phyloP scores from a whole-genome alignment of 352 stramenopile genomes.

The Globisporangium megalacanthum region DNA sequence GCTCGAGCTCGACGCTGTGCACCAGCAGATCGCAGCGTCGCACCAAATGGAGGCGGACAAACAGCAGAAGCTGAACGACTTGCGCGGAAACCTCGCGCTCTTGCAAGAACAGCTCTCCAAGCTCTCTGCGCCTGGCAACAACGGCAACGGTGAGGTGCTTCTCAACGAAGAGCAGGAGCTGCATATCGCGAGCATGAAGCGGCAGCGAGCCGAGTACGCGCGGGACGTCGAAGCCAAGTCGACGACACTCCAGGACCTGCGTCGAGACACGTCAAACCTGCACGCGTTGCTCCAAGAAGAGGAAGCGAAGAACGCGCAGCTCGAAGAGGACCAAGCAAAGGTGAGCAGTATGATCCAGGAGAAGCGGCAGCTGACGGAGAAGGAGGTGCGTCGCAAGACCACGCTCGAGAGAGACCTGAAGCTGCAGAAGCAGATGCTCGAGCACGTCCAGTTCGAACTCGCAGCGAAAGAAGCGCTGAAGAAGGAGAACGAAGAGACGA shows the following conservation, averaged over 20 bases:
- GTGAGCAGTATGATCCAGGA: slow-evolving; percentile 43
- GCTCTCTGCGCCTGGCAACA: slow-evolving; percentile 34
- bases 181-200: slow-evolving; percentile 64
- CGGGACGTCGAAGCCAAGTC: slow-evolving; percentile 69
- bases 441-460: slow-evolving; percentile 38
- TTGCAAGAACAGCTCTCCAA: slow-evolving; percentile 62
- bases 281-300: slow-evolving; percentile 57
- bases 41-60: slow-evolving; percentile 65
- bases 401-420: slow-evolving; percentile 71
- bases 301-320: slow-evolving; percentile 47
- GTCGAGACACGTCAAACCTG: slow-evolving; percentile 61
- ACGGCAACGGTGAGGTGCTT: slow-evolving; percentile 28
- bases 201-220: slow-evolving; percentile 57
- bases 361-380: slow-evolving; percentile 55
- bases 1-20: slow-evolving; percentile 62
- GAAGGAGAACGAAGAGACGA: slow-evolving; percentile 53
- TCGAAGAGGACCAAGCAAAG: slow-evolving; percentile 49
- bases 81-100: slow-evolving; percentile 53
- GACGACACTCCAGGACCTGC: slow-evolving; percentile 57
- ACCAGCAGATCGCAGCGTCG: slow-evolving; percentile 54
- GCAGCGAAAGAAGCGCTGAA: slow-evolving; percentile 34
- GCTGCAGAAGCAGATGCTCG: slow-evolving; percentile 55
- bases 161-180: slow-evolving; percentile 70
- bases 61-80: slow-evolving; percentile 63
- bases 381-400: slow-evolving; percentile 55